Evolutionary conservation across 2,329 filamentous ascomycete species (phyloP).

Genomic region (Talaromyces sp.): DNA sequence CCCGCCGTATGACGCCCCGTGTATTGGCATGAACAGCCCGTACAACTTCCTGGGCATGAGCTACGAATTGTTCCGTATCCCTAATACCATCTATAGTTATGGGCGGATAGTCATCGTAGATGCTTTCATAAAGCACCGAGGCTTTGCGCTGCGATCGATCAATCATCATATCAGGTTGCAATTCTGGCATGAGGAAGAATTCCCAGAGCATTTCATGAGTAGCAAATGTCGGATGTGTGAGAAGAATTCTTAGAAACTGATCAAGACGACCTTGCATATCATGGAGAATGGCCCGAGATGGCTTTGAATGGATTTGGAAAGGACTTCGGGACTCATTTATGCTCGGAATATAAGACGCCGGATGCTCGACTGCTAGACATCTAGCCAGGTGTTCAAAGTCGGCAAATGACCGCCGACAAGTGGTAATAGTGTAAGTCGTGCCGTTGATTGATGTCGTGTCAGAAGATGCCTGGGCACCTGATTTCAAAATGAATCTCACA

Average conservation of each 20-base stretch:
- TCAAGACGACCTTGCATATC: slow-evolving; percentile 86
- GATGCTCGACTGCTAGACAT: slow-evolving; percentile 82
- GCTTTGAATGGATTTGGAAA: slow-evolving; percentile 89
- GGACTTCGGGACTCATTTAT: slow-evolving; percentile 76
- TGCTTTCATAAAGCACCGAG: slow-evolving; percentile 74
- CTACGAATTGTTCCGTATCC: slow-evolving; percentile 90
- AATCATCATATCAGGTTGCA: slow-evolving; percentile 85
- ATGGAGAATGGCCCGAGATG: slow-evolving; percentile 78
- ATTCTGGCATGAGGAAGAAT: slow-evolving; percentile 93
- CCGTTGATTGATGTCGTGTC: slow-evolving; percentile 44
- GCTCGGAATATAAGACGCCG: slow-evolving; percentile 88
- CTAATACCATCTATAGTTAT: slow-evolving; percentile 66
- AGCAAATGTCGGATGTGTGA: slow-evolving; percentile 85
- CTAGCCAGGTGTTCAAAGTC: slow-evolving; percentile 90
- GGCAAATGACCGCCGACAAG: slow-evolving; percentile 77
- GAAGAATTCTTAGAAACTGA: slow-evolving; percentile 79
- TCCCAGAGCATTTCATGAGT: slow-evolving; percentile 99
- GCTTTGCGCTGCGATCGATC: slow-evolving; percentile 85
- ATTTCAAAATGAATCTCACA: slow-evolving; percentile 89
- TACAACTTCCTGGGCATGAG: slow-evolving; percentile 85
- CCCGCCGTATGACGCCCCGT: slow-evolving; percentile 74
- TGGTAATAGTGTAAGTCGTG: slow-evolving; percentile 78
- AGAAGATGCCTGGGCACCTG: slow-evolving; percentile 66
- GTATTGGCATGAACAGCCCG: slow-evolving; percentile 79
- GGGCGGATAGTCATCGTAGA: slow-evolving; percentile 84